Conservation (phyloP, 1,284 basidiomycete species). For the Baeospora myosura region DNA sequence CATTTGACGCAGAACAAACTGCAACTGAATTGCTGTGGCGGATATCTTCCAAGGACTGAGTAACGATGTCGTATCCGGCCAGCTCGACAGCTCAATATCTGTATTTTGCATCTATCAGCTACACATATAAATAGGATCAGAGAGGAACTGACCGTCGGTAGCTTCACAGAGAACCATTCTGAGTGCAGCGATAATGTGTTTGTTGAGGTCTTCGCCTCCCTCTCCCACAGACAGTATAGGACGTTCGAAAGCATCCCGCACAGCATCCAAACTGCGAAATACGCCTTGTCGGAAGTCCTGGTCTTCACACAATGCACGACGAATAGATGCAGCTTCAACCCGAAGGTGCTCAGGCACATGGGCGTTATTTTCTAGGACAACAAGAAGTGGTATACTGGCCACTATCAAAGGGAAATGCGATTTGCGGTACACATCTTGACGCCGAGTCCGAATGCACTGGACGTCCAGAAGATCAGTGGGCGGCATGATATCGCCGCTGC, state of each 20-base stretch:
- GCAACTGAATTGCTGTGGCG: slow-evolving; percentile 70
- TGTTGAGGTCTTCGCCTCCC: slow-evolving; percentile 45
- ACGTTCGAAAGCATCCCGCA: slow-evolving; percentile 60
- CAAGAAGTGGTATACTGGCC: slow-evolving; percentile 55
- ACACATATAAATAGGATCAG: slow-evolving; percentile 1
- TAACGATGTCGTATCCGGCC: slow-evolving; percentile 53
- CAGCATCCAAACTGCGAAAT: slow-evolving; percentile 62
- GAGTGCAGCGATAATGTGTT: slow-evolving; percentile 59
- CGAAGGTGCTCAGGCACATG: slow-evolving; percentile 43
- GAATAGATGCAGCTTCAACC: slow-evolving; percentile 40
- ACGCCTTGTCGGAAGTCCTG: slow-evolving; percentile 62
- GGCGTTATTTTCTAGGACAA: slow-evolving; percentile 59
- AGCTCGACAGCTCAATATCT: slow-evolving; percentile 49
- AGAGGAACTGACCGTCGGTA: slow-evolving; percentile 30
- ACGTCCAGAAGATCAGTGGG: slow-evolving; percentile 52
- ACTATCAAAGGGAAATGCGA: slow-evolving; percentile 58
- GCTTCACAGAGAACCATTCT: slow-evolving; percentile 52
- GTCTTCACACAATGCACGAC: slow-evolving; percentile 50
- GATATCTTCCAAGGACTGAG: slow-evolving; percentile 77
- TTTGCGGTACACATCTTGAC: slow-evolving; percentile 57
- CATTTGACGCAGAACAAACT: slow-evolving; percentile 65
- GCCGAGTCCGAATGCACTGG: slow-evolving; percentile 58
- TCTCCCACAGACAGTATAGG: slow-evolving; percentile 42
- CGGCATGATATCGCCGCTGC: slow-evolving; percentile 34
- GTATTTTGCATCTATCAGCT: slow-evolving; percentile 17